Base-by-base conservation (phyloP, 768 basidiomycete species). In the Calocera cornea region DNA sequence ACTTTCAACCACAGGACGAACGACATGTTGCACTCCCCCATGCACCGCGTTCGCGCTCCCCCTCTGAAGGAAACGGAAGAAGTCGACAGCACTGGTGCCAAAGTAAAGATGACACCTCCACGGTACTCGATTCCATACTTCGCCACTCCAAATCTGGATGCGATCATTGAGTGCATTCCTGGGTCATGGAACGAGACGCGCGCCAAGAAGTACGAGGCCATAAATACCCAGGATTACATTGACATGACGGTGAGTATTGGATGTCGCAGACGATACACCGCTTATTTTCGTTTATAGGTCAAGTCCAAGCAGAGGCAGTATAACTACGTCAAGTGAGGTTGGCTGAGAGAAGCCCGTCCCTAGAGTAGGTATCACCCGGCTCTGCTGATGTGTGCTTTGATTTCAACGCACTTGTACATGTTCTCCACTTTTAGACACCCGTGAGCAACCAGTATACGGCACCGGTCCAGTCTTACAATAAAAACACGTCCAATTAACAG, bases 41-140 rank as follows among this genome's bases (percentile, higher is more conserved):
- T 75, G 12, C 75, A 76, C 49, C 69, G 74, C 0, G 75, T 77
- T n/a, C 63, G 72, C n/a, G 69, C 72, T 5, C 74, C 74, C 0
- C 47, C 71, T 34, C 34, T 50, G 33, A 14, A 14, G 5, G 12
- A 14, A 38, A 19, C 31, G 1, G 5, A 31, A 11, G 34, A 65
- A 22, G 80, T 1, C 83, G 81, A 24, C 74, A 67, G 8, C 63
- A 69, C 67, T 41, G 67, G 47, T 24, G 70, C 29, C 33, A 67
- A 66, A n/a, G 74, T 75, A 47, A 76, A 73, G 3, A 79, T 80
- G 75, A 78, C 81, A 0, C 83, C 81, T 1, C 80, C 80, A 36
- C 77, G 86, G 31, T 86, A 84, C 71, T 86, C 85, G 0, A 86
- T 87, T 69, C 85, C 86, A 36, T 86, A 85, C 71, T 72, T 80